Conservation (phyloP, 2,329 filamentous ascomycete genomes). For the Xylariales sp. region DNA sequence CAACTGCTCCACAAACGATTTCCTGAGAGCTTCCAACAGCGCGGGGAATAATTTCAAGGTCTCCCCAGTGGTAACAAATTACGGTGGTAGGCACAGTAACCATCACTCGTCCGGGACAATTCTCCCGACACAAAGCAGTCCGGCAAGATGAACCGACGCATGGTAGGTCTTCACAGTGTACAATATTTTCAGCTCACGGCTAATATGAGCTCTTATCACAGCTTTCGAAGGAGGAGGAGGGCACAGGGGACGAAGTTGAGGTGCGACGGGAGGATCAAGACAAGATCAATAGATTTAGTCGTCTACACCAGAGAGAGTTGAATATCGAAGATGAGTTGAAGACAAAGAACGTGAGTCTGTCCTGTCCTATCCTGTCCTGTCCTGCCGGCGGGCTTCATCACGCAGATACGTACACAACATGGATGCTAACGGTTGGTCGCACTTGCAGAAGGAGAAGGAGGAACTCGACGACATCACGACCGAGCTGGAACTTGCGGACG, state of each 20-base stretch:
- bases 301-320: constrained; percentile 82
- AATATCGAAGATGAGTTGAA: constrained; percentile 75
- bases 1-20: too few species aligned
- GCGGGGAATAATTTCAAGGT: too few species aligned
- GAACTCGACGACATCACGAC: constrained; percentile 89
- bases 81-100: too few species aligned
- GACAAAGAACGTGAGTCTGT: constrained; percentile 63
- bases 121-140: too few species aligned
- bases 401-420: background rate
- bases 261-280: constrained; percentile 96
- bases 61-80: too few species aligned
- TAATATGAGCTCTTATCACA: constrained; percentile 31
- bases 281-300: constrained; percentile 97
- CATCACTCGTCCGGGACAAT: too few species aligned
- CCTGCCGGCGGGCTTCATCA: too few species aligned
- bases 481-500: constrained; percentile 90
- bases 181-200: too few species aligned
- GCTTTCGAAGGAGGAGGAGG: constrained; percentile 94
- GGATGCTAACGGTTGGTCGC: constrained; percentile 16
- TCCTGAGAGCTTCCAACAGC: too few species aligned
- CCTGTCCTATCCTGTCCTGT: background rate
- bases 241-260: constrained; percentile 76
- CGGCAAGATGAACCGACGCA: constrained; percentile 31
- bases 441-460: constrained; percentile 87
- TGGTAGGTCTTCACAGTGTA: constrained; percentile 24